Evolutionary conservation across 495 filamentous ascomycete genomes (phyloP).

Genomic region (Penicillium coffeae): DNA sequence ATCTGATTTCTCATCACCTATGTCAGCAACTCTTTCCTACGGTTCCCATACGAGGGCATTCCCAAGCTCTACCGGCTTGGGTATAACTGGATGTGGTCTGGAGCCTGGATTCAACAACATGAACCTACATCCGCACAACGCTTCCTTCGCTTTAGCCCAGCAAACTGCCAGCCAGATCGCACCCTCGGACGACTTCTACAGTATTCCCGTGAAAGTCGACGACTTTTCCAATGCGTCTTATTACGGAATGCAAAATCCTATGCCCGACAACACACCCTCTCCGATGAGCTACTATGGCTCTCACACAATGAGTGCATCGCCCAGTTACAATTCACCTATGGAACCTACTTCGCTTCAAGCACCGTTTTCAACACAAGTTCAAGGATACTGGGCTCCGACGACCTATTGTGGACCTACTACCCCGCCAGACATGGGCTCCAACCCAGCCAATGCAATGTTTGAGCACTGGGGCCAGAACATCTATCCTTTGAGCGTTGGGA

Average conservation of each 20-base stretch:
- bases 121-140: slow-evolving; percentile 6
- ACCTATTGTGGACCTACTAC: slow-evolving; percentile 17
- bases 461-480: background rate
- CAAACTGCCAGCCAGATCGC: slow-evolving; percentile 19
- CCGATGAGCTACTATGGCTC: slow-evolving; percentile 25
- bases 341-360: slow-evolving; percentile 12
- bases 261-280: slow-evolving; percentile 16
- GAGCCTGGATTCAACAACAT: slow-evolving; percentile 13
- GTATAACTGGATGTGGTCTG: slow-evolving; percentile 29
- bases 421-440: background rate
- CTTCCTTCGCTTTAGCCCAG: slow-evolving; percentile 11
- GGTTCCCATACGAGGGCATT: slow-evolving; percentile 3
- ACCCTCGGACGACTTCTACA: slow-evolving; percentile 12
- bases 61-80: slow-evolving; percentile 23
- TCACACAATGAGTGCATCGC: slow-evolving; percentile 22
- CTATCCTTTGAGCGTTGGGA: background rate
- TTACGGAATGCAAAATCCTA: slow-evolving; percentile 19
- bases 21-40: slow-evolving; percentile 13
- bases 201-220: slow-evolving; percentile 14
- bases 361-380: slow-evolving; percentile 6
- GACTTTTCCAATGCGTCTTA: slow-evolving; percentile 14
- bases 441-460: background rate
- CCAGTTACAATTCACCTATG: slow-evolving; percentile 20
- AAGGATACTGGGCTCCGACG: slow-evolving; percentile 22
- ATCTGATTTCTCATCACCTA: slow-evolving; percentile 19